Evolutionary conservation across 345 rosid species (phyloP).

Genomic region (Noccaea bulbosa): DNA sequence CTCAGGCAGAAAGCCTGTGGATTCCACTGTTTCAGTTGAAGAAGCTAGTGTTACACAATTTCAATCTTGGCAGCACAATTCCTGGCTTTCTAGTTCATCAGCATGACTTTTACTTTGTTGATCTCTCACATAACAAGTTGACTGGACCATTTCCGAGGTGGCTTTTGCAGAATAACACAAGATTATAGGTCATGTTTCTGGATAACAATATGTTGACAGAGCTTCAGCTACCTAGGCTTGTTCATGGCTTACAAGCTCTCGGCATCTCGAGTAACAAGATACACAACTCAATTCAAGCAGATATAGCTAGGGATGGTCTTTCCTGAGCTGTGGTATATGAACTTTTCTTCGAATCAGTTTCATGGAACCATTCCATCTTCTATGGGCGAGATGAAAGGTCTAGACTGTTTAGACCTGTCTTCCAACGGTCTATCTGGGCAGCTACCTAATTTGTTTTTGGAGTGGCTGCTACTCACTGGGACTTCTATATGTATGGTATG

Average conservation of each 20-base stretch:
- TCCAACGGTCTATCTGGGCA: constrained; percentile 4
- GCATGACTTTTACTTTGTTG: neutral
- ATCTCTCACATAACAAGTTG: constrained; percentile 25
- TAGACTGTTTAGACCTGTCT: neutral
- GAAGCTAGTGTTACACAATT: neutral
- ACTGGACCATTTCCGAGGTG: constrained; percentile 19
- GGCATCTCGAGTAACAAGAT: constrained; percentile 25
- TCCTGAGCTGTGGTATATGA: neutral
- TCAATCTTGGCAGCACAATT: neutral
- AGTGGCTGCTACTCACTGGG: neutral
- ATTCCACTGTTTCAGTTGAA: constrained; percentile 33
- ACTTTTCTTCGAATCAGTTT: constrained; percentile 14
- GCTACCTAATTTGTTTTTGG: constrained; percentile 9
- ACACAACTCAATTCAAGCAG: neutral
- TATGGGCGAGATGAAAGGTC: constrained; percentile 20
- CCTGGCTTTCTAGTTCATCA: constrained; percentile 24
- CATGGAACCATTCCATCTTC: constrained; percentile 30
- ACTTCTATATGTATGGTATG: too few species aligned
- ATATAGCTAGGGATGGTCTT: constrained; percentile 27
- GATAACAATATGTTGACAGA: constrained; percentile 8
- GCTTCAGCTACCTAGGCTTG: constrained; percentile 22
- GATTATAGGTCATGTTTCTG: neutral
- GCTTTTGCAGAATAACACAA: constrained; percentile 37
- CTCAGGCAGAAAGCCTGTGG: constrained; percentile 7
- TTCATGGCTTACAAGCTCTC: constrained; percentile 14